Percentiles rank a stretch among this genome's conserved stretches.
phyloP scores from a whole-genome alignment of 164 flowering plant genomes.

The Chimonanthus praecox region DNA sequence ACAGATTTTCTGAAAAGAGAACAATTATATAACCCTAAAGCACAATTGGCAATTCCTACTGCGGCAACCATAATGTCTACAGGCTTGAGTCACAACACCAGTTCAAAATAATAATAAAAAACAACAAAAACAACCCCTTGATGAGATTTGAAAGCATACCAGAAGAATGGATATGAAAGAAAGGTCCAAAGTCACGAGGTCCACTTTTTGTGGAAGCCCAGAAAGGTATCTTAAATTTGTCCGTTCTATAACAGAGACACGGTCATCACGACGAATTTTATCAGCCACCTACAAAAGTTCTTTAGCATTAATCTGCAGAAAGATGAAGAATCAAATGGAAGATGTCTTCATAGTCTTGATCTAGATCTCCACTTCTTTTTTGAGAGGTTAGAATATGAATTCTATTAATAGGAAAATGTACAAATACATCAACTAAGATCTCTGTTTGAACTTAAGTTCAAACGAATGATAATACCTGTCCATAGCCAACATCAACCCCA shows the following conservation, averaged over 20 bases:
- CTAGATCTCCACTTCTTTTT: too few relatives aligned
- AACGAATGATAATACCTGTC: constrained; percentile 56
- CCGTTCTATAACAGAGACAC: constrained; percentile 77
- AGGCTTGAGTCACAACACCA: too few relatives aligned
- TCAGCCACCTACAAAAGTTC: constrained; percentile 65
- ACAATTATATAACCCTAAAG: too few relatives aligned
- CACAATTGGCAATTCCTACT: too few relatives aligned
- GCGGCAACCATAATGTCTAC: too few relatives aligned
- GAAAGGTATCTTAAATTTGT: constrained; percentile 91
- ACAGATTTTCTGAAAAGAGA: too few relatives aligned
- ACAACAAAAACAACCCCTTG: not conserved
- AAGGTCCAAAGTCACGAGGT: constrained; percentile 93
- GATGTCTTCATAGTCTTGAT: too few relatives aligned
- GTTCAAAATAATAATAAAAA: too few relatives aligned
- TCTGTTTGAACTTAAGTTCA: too few relatives aligned
- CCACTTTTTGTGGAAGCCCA: constrained; percentile 88
- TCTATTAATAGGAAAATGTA: too few relatives aligned
- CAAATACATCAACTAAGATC: too few relatives aligned
- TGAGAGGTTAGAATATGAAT: too few relatives aligned
- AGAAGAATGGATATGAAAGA: constrained; percentile 91
- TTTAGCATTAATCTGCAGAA: not conserved
- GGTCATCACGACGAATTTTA: constrained; percentile 77
- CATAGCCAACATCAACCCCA: constrained; percentile 98
- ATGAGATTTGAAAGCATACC: constrained; percentile 38
- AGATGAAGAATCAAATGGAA: not conserved